Conservation (phyloP, 2,329 filamentous ascomycete species). For the Pseudogymnoascus verrucosus region DNA sequence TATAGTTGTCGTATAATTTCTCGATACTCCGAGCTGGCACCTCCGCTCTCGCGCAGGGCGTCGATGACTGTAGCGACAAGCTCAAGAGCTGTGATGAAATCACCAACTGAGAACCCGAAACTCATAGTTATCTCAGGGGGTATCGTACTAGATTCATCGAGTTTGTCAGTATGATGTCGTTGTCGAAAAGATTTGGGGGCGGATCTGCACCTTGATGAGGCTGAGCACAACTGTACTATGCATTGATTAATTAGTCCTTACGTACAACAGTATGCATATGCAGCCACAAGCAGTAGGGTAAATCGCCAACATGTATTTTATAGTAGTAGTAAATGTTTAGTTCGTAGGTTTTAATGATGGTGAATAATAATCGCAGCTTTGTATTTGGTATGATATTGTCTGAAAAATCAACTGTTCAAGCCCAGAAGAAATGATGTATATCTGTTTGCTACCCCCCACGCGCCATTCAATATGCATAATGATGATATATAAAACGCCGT, state of each 20-base stretch:
- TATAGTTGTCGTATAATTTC: slow-evolving; percentile 17
- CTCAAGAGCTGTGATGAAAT: slow-evolving; percentile 23
- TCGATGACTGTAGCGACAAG: slow-evolving; percentile 19
- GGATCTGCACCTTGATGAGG: background rate
- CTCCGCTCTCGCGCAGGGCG: slow-evolving; percentile 16
- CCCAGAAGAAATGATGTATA: background rate
- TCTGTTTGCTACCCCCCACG: background rate
- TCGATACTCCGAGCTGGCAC: slow-evolving; percentile 1
- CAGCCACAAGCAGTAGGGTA: background rate
- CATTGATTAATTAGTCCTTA: background rate
- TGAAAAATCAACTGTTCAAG: background rate
- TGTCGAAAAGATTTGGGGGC: background rate
- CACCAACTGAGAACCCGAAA: slow-evolving; percentile 23
- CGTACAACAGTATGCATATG: background rate
- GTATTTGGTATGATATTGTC: background rate
- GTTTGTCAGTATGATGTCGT: background rate
- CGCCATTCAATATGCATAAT: background rate
- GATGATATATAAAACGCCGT: slow-evolving; percentile 3
- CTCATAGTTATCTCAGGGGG: slow-evolving; percentile 20
- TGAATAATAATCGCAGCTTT: background rate
- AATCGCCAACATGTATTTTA: background rate
- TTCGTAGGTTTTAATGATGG: background rate
- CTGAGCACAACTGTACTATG: background rate
- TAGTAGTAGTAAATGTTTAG: background rate
- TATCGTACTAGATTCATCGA: background rate